Evolutionary conservation across 257 asterid species (phyloP).

Genomic region (Cynanchum wilfordii): DNA sequence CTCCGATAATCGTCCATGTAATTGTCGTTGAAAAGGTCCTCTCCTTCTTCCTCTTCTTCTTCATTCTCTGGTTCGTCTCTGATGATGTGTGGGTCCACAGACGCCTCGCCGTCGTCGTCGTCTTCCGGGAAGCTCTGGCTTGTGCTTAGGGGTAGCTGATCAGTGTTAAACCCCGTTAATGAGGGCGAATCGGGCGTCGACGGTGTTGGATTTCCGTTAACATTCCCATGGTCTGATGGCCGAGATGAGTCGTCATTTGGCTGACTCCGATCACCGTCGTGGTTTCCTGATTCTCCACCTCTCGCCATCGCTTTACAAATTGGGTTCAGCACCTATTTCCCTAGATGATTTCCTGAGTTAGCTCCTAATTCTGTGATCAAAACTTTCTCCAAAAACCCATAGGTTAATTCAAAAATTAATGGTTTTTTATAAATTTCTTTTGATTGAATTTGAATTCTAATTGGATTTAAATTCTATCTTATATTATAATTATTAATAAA

Average conservation of each 20-base stretch:
- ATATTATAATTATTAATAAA: too few relatives aligned
- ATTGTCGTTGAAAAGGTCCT: slow-evolving; percentile 83
- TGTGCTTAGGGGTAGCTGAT: slow-evolving; percentile 75
- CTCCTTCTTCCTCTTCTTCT: slow-evolving; percentile 82
- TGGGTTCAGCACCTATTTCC: too few relatives aligned
- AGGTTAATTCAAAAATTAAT: too few relatives aligned
- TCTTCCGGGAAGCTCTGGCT: slow-evolving; percentile 78
- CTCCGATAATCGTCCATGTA: slow-evolving; percentile 81
- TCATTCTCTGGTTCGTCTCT: slow-evolving; percentile 63
- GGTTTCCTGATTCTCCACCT: slow-evolving; percentile 4
- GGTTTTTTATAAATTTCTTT: too few relatives aligned
- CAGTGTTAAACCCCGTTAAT: slow-evolving; percentile 83
- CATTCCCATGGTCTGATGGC: slow-evolving; percentile 14
- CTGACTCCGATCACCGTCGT: slow-evolving; percentile 20
- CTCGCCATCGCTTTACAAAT: background rate
- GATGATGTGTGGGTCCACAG: slow-evolving; percentile 73
- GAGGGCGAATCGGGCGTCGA: slow-evolving; percentile 86
- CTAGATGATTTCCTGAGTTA: too few relatives aligned
- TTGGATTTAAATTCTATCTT: too few relatives aligned
- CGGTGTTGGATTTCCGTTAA: slow-evolving; percentile 35
- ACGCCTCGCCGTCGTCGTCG: slow-evolving; percentile 73
- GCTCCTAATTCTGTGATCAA: too few relatives aligned
- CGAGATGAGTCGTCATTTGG: slow-evolving; percentile 32
- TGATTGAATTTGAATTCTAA: too few relatives aligned
- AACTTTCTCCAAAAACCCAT: too few relatives aligned